Conservation (phyloP, 1,284 basidiomycete genomes). For the Cryptococcus sp. region DNA sequence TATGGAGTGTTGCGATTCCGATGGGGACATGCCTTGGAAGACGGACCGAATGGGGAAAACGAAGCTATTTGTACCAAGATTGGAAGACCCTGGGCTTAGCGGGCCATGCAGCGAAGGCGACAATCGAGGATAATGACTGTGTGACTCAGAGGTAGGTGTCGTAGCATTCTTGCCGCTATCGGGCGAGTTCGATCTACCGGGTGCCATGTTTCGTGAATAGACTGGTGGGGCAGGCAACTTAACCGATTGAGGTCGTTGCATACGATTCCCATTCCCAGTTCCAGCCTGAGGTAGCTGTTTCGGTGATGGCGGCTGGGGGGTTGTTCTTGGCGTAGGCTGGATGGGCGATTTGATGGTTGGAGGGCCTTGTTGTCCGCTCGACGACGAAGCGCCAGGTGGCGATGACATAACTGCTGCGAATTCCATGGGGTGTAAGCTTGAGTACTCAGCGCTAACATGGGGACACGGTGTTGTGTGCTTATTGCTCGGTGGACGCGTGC, state of each 20-base stretch:
- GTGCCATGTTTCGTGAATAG: background rate
- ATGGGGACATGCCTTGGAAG: conserved; percentile 27
- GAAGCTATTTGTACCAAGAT: conserved; percentile 29
- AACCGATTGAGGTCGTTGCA: background rate
- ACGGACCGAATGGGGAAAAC: conserved; percentile 50
- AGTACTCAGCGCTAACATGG: too few relatives aligned
- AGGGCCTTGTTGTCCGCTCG: background rate
- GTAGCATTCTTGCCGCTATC: too few relatives aligned
- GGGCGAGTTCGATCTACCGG: too few relatives aligned
- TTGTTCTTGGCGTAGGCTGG: conserved; percentile 6
- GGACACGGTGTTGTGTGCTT: too few relatives aligned
- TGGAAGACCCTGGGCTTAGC: conserved; percentile 21
- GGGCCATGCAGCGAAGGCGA: conserved; percentile 23
- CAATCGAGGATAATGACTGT: conserved; percentile 5
- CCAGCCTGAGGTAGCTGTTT: background rate
- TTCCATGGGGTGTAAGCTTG: too few relatives aligned
- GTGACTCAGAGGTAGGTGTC: background rate
- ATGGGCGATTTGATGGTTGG: conserved; percentile 4
- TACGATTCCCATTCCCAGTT: background rate
- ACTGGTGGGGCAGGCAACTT: background rate
- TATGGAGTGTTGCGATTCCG: conserved; percentile 11
- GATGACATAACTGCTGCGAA: too few relatives aligned
- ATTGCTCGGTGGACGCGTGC: too few relatives aligned
- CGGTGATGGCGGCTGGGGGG: conserved; percentile 9
- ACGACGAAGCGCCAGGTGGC: too few relatives aligned